These are phyloP conservation scores for Globisporangium camurandrum DNA, from an alignment of 352 stramenopile genomes.

Conservation along the genomic window DNA sequence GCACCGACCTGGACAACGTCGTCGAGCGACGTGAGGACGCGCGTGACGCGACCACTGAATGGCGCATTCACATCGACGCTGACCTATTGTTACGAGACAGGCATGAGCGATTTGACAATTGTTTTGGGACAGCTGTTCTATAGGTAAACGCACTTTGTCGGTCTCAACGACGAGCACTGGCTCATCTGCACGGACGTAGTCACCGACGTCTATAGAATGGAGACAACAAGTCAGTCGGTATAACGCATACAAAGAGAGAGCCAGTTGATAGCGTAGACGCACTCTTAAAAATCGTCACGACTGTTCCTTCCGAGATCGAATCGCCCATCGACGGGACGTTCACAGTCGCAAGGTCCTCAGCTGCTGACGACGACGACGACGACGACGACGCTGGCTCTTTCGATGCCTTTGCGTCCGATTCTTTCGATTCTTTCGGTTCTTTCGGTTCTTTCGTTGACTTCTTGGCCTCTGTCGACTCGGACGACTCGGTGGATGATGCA, in stretches of 20 bases:
- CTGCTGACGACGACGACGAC: constrained; percentile 14
- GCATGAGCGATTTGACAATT: not conserved
- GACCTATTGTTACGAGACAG: too few relatives aligned
- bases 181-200: constrained; percentile 94
- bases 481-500: constrained; percentile 6
- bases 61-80: constrained; percentile 90
- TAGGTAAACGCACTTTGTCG: constrained; percentile 90
- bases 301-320: constrained; percentile 97
- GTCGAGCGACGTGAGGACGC: constrained; percentile 90
- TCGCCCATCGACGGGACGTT: constrained; percentile 90
- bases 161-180: constrained; percentile 97
- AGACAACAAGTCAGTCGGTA: not conserved
- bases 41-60: constrained; percentile 88
- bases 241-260: not conserved
- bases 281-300: constrained; percentile 89
- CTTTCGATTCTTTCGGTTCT: constrained; percentile 6
- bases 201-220: constrained; percentile 73
- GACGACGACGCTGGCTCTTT: constrained; percentile 4
- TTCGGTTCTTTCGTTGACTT: constrained; percentile 7
- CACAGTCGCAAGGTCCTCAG: constrained; percentile 54
- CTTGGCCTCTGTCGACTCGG: constrained; percentile 7
- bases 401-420: constrained; percentile 12
- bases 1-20: constrained; percentile 95
- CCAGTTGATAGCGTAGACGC: constrained; percentile 7
- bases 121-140: not conserved